Evolutionary conservation across 2,329 filamentous ascomycete species (phyloP).

Genomic region (Ambrosiella xylebori): DNA sequence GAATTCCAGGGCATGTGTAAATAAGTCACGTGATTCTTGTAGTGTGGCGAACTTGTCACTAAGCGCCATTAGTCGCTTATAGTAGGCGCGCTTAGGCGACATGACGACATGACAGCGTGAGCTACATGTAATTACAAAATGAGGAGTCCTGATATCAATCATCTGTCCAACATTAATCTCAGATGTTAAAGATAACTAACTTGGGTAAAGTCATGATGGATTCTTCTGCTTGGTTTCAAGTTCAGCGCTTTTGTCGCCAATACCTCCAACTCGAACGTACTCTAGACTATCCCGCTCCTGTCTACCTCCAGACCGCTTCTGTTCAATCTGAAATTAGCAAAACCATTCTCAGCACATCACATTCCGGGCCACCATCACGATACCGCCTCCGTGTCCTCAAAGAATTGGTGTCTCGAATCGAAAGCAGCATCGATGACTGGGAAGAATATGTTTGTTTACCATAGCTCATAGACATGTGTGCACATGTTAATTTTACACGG

Average conservation of each 20-base stretch:
- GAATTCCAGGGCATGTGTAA: no score
- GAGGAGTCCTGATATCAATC: no score
- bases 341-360: neutral
- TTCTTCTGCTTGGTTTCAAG: slow-evolving; percentile 2
- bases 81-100: no score
- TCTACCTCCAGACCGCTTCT: slow-evolving; percentile 38
- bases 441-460: slow-evolving; percentile 61
- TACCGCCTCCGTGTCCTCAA: slow-evolving; percentile 64
- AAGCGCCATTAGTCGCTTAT: no score
- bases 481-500: neutral
- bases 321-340: slow-evolving; percentile 33
- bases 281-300: slow-evolving; percentile 44
- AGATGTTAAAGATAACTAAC: no score
- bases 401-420: slow-evolving; percentile 49
- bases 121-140: no score
- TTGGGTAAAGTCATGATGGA: neutral
- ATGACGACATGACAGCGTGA: no score
- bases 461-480: neutral
- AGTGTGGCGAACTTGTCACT: no score
- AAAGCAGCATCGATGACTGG: slow-evolving; percentile 60
- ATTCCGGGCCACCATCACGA: slow-evolving; percentile 36
- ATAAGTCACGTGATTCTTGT: no score
- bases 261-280: slow-evolving; percentile 58
- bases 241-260: slow-evolving; percentile 47
- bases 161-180: no score